Conservation (phyloP, 805 yeast species). For the Komagataella phaffii region DNA sequence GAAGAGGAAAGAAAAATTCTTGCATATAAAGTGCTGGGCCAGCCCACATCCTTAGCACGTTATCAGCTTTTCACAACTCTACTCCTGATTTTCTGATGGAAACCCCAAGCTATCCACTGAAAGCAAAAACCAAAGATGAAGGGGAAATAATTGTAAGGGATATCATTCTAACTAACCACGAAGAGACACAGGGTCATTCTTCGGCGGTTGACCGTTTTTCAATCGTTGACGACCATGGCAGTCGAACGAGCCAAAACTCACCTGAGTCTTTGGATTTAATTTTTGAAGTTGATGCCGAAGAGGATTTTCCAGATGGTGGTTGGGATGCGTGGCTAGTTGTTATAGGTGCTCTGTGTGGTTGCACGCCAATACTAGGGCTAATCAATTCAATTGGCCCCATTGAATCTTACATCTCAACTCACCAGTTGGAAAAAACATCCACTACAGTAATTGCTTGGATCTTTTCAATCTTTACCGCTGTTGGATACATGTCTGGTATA, state of each 20-base stretch:
- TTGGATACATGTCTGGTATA: constrained; percentile 34
- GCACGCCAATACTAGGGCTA: constrained; percentile 39
- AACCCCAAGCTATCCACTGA: background rate
- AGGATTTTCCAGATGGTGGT: constrained; percentile 47
- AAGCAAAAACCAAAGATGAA: background rate
- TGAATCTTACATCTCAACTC: constrained; percentile 41
- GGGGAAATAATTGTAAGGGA: background rate
- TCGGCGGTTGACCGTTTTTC: background rate
- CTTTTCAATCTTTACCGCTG: constrained; percentile 40
- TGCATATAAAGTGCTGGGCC: no score
- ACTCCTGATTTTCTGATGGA: background rate
- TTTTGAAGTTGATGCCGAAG: constrained; percentile 7
- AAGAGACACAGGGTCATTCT: background rate
- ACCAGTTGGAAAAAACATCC: constrained; percentile 33
- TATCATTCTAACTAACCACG: background rate
- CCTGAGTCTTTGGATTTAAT: background rate
- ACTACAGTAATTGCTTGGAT: constrained; percentile 49
- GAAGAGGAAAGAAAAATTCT: no score
- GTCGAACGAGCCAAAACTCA: background rate
- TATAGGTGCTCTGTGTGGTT: constrained; percentile 45
- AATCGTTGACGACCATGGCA: background rate
- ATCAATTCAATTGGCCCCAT: constrained; percentile 49
- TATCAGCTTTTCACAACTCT: background rate
- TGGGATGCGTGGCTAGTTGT: constrained; percentile 38
- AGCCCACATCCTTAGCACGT: no score